These are phyloP conservation scores for Lasiosphaeris hirsuta DNA, from an alignment of 495 filamentous ascomycete genomes.

Conservation along the genomic window DNA sequence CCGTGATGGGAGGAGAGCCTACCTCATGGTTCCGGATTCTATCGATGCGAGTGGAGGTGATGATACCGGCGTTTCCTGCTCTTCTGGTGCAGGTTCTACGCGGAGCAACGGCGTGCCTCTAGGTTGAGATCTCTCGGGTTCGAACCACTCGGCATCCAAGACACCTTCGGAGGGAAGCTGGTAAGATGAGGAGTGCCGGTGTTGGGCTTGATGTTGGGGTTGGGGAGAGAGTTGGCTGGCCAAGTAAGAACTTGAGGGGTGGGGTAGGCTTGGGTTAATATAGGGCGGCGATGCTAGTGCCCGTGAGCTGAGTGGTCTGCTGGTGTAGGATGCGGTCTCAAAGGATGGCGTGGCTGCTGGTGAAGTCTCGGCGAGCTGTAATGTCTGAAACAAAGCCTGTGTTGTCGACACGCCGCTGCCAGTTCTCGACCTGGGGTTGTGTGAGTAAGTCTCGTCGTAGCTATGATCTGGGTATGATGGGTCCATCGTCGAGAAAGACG, in stretches of 20 bases:
- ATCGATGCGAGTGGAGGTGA: conserved; percentile 26
- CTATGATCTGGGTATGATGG: conserved; percentile 26
- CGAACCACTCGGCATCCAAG: conserved; percentile 34
- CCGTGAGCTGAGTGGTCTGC: conserved; percentile 28
- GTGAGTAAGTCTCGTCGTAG: conserved; percentile 45
- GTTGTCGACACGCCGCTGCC: conserved; percentile 36
- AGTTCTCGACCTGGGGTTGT: conserved; percentile 40
- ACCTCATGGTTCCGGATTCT: conserved; percentile 42
- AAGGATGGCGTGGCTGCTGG: conserved; percentile 20
- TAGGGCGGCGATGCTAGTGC: conserved; percentile 27
- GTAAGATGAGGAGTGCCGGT: conserved; percentile 20
- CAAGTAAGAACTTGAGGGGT: conserved; percentile 18
- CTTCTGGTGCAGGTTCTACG: conserved; percentile 34
- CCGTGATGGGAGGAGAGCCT: conserved; percentile 4
- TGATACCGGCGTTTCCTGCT: conserved; percentile 22
- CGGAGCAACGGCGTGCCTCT: conserved; percentile 34
- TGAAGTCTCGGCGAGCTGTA: conserved; percentile 30
- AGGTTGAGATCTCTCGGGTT: conserved; percentile 21
- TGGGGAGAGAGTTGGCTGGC: conserved; percentile 24
- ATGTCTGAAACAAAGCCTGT: conserved; percentile 32
- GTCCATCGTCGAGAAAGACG: conserved; percentile 29
- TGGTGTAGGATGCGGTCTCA: conserved; percentile 26
- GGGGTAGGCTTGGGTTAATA: conserved; percentile 27
- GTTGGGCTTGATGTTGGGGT: conserved; percentile 17
- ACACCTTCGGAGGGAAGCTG: conserved; percentile 24